These are phyloP conservation scores for Ganoderma sp. DNA, from an alignment of 1,284 basidiomycete species.

Conservation along the genomic window DNA sequence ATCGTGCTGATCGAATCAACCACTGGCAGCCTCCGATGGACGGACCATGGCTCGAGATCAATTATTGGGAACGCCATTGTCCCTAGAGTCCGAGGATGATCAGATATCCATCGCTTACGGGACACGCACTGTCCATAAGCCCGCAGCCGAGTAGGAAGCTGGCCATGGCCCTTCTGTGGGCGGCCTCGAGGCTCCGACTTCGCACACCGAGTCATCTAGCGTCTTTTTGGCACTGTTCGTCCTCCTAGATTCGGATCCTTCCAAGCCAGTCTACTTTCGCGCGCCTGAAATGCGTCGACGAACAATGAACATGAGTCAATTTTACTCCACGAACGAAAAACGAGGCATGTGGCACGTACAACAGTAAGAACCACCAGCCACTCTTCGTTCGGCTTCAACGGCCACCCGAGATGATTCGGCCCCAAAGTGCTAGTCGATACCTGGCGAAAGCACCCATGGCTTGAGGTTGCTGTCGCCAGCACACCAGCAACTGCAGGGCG, in stretches of 20 bases:
- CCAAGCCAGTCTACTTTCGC: not conserved
- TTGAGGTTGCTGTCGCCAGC: too few relatives aligned
- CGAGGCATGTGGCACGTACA: too few relatives aligned
- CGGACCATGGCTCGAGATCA: not conserved
- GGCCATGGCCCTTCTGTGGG: not conserved
- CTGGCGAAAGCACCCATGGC: too few relatives aligned
- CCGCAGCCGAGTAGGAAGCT: not conserved
- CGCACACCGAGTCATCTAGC: not conserved
- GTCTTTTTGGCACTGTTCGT: not conserved
- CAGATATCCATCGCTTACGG: not conserved
- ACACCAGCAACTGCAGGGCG: too few relatives aligned
- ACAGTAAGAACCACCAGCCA: too few relatives aligned
- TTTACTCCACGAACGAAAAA: not conserved
- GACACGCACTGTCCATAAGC: not conserved
- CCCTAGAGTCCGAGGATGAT: not conserved
- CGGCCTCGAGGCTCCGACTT: not conserved
- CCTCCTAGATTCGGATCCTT: not conserved
- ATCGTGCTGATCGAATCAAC: too few relatives aligned
- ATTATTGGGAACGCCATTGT: not conserved
- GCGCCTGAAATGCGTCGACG: not conserved
- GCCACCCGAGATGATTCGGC: too few relatives aligned
- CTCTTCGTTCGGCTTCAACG: too few relatives aligned
- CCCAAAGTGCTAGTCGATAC: too few relatives aligned
- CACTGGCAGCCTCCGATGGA: too few relatives aligned
- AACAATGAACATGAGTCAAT: not conserved